A percentile compares a stretch with the other conserved stretches of the same genome.
Conservation (phyloP, 2,329 filamentous ascomycete genomes). For the Ophiostoma ulmi region DNA sequence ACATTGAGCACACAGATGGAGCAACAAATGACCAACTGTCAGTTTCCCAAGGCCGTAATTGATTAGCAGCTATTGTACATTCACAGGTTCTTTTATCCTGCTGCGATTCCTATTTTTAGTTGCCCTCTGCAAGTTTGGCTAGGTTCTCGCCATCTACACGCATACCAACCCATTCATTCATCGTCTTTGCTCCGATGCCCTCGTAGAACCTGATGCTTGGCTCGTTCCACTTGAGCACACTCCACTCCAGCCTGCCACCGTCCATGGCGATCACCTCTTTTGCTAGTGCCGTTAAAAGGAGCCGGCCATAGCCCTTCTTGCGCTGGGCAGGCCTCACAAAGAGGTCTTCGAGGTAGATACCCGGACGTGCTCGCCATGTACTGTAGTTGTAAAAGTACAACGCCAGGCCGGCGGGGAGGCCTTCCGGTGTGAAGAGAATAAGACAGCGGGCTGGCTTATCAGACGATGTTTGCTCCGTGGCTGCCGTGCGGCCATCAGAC, state of each 20-base stretch:
- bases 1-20: not conserved
- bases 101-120: not conserved
- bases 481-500: slow-evolving; percentile 34
- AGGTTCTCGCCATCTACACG: slow-evolving; percentile 65
- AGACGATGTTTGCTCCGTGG: slow-evolving; percentile 51
- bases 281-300: slow-evolving; percentile 70
- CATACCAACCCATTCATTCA: slow-evolving; percentile 71
- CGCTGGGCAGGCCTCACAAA: slow-evolving; percentile 69
- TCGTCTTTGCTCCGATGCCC: slow-evolving; percentile 59
- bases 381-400: slow-evolving; percentile 95
- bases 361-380: slow-evolving; percentile 82
- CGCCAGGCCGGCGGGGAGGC: slow-evolving; percentile 65
- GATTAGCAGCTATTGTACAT: not conserved
- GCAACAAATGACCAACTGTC: not conserved
- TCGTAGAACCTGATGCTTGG: slow-evolving; percentile 85
- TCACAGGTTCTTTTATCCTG: not conserved
- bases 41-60: not conserved
- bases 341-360: slow-evolving; percentile 92
- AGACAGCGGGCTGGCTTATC: slow-evolving; percentile 69
- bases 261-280: slow-evolving; percentile 67
- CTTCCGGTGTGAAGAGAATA: slow-evolving; percentile 52
- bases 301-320: slow-evolving; percentile 72
- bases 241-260: slow-evolving; percentile 80
- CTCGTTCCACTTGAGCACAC: slow-evolving; percentile 87
- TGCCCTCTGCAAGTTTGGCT: slow-evolving; percentile 48